phyloP scores from a whole-genome alignment of 2,329 filamentous ascomycete species.

The Chaetomium olivaceum region DNA sequence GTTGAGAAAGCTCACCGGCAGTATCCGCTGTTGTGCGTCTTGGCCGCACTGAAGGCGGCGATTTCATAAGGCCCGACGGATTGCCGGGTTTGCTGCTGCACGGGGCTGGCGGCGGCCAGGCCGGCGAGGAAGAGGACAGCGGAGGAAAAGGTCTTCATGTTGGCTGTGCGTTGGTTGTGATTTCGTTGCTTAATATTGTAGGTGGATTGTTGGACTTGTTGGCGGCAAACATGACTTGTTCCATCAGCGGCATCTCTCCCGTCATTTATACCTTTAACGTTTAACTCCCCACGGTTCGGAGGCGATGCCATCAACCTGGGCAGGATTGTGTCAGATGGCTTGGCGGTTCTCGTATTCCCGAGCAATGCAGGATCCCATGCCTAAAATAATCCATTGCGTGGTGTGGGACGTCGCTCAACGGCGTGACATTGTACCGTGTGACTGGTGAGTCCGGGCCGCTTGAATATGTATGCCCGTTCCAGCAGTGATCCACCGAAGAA shows the following conservation, averaged over 20 bases:
- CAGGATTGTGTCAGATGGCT: neutral
- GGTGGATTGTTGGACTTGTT: neutral
- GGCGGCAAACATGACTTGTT: neutral
- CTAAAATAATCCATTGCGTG: constrained; percentile 2
- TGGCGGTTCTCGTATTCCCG: constrained; percentile 4
- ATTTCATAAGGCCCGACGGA: neutral
- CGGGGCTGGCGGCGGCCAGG: constrained; percentile 9
- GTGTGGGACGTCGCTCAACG: neutral
- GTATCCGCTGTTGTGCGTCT: constrained; percentile 5
- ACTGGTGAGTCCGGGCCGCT: neutral
- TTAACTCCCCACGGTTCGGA: neutral
- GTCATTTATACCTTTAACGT: neutral
- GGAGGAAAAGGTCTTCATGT: constrained; percentile 9
- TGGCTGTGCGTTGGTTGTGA: neutral
- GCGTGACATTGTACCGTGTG: constrained; percentile 8
- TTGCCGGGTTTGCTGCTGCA: neutral
- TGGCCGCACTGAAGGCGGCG: neutral
- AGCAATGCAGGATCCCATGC: neutral
- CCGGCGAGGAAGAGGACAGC: constrained; percentile 2
- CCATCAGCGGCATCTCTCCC: neutral
- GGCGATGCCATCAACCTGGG: neutral
- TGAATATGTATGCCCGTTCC: neutral
- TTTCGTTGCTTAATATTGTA: no score
- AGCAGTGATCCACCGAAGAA: neutral
- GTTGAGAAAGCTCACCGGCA: neutral